A percentile compares a stretch with the other conserved stretches of the same genome.
Conservation (phyloP, 2,329 filamentous ascomycete genomes). For the Sporothrix sp. region DNA sequence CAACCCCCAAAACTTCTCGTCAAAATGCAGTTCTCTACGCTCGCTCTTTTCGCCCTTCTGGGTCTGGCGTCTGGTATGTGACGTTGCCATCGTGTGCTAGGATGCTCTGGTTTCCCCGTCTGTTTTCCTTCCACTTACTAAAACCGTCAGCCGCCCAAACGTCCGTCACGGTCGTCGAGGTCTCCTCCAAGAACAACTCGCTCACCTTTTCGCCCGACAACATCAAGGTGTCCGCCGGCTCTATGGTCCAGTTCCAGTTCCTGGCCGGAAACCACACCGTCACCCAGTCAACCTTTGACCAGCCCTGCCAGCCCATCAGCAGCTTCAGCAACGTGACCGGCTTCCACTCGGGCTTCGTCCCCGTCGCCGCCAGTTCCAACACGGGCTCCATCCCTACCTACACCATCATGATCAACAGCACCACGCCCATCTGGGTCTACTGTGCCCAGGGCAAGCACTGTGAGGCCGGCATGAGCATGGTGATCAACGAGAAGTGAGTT, state of each 20-base stretch:
- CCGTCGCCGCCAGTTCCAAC: constrained; percentile 43
- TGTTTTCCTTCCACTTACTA: no score
- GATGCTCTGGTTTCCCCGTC: no score
- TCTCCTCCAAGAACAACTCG: constrained; percentile 37
- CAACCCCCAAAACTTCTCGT: constrained; percentile 19
- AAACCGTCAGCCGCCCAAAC: constrained; percentile 17
- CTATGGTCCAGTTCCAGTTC: constrained; percentile 60
- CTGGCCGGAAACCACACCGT: constrained; percentile 65
- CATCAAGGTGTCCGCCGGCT: constrained; percentile 52
- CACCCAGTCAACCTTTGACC: constrained; percentile 59
- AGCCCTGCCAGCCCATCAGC: constrained; percentile 20
- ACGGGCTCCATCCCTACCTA: constrained; percentile 53
- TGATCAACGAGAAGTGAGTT: constrained; percentile 65
- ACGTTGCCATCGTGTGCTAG: no score
- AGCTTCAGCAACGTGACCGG: constrained; percentile 45
- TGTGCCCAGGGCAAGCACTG: constrained; percentile 68
- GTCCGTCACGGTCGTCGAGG: constrained; percentile 50
- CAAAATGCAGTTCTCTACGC: constrained; percentile 45
- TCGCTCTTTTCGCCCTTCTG: constrained; percentile 38
- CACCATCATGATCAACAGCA: constrained; percentile 59
- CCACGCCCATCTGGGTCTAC: constrained; percentile 68
- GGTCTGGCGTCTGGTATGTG: constrained; percentile 37
- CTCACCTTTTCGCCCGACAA: constrained; percentile 57
- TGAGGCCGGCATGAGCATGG: constrained; percentile 63
- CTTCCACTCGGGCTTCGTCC: constrained; percentile 60